Evolutionary conservation across 805 yeast species (phyloP), one percentile per base, ranked within the genome.

Genomic region (Ogataea polymorpha): DNA sequence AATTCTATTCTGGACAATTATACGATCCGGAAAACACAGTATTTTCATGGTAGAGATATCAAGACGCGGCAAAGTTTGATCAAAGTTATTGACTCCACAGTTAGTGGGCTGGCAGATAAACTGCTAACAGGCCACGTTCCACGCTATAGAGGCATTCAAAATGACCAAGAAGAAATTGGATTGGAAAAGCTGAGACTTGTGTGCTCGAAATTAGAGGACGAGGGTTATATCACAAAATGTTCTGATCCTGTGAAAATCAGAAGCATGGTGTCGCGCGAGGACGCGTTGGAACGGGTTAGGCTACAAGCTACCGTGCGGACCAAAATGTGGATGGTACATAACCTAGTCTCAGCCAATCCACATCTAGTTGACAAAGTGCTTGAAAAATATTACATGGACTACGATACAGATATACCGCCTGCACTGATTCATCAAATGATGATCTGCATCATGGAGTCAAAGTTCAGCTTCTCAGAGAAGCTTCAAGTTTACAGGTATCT

Each of bases 391-490:
- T 51, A 47, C 42, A 20, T 14, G 4, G 58, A 58, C 35, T 61
- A 56, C 38, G 35, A 44, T 3, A 41, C 44, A 9, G 50, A 51
- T 18, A 43, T 58, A 11, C 65, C 65, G 17, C 18, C 50, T 3
- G 21, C 38, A 2, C 34, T 60, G 23, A 36, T 59, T 3, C 62
- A 59, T 29, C 54, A 57, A n/a, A 38, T 48, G 9, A 49, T 56
- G 50, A 37, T 59, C 16, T 59, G 59, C 11, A 18, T 56, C 3
- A 39, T 59, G 14, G 28, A 44, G 5, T 42, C 53, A 10, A 27
- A 37, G 1, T 7, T 45, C 14, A 29, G 23, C 5, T 46, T 53
- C 29, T 41, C 32, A 2, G 52, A 49, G 6, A 59, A 58, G 33
- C 32, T 58, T 9, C 36, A 48, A 30, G 24, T 36, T 4, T 47